These are phyloP conservation scores for Blastocystis sp. DNA, from an alignment of 352 stramenopile species.

Conservation along the genomic window DNA sequence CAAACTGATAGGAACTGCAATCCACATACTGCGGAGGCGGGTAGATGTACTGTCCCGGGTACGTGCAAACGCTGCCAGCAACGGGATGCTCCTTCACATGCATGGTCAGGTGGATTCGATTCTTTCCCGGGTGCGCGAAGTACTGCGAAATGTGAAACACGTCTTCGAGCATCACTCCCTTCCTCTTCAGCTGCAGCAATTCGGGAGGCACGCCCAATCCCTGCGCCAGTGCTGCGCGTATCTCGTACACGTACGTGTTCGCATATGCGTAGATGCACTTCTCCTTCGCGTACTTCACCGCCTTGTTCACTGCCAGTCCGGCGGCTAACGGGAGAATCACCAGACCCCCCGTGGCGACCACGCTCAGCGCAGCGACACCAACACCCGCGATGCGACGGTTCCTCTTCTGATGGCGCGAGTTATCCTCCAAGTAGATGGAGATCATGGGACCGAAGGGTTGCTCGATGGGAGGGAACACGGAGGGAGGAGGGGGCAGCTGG, in stretches of 20 bases:
- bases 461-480: slow-evolving; percentile 53
- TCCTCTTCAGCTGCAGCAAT: slow-evolving; percentile 51
- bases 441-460: slow-evolving; percentile 19
- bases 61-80: slow-evolving; percentile 39
- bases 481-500: neutral
- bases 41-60: slow-evolving; percentile 45
- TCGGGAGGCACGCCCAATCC: slow-evolving; percentile 57
- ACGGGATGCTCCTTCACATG: slow-evolving; percentile 70
- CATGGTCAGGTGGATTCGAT: slow-evolving; percentile 56
- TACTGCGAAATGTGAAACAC: slow-evolving; percentile 4
- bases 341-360: slow-evolving; percentile 16
- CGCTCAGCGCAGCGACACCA: slow-evolving; percentile 10
- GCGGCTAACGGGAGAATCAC: slow-evolving; percentile 20
- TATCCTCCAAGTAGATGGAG: slow-evolving; percentile 54
- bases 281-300: slow-evolving; percentile 53
- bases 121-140: slow-evolving; percentile 35
- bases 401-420: slow-evolving; percentile 64
- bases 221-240: slow-evolving; percentile 33
- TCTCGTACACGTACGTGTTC: slow-evolving; percentile 63
- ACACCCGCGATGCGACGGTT: slow-evolving; percentile 42
- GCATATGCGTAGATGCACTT: slow-evolving; percentile 68
- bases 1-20: slow-evolving; percentile 58
- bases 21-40: slow-evolving; percentile 38
- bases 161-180: slow-evolving; percentile 62
- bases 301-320: slow-evolving; percentile 45